Evolutionary conservation across 345 rosid genomes (phyloP).

Genomic region (Pistacia atlantica): DNA sequence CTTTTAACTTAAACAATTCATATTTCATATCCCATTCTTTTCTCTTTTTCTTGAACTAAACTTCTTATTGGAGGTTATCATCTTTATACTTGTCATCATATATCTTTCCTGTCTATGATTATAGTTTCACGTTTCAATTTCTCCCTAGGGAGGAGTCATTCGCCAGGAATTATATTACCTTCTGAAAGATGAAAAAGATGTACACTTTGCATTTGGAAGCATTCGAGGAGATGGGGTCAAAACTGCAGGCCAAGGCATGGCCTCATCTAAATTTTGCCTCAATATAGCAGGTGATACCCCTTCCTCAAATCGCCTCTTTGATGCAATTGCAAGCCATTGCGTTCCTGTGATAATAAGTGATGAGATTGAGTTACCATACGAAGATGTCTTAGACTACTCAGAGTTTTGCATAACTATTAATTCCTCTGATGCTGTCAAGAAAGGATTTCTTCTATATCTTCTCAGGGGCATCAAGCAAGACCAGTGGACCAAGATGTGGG

Average conservation of each 20-base stretch:
- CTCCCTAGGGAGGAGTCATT: conserved; percentile 71
- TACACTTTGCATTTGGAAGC: conserved; percentile 83
- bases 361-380: conserved; percentile 82
- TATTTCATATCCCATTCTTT: neutral
- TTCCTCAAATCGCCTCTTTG: conserved; percentile 92
- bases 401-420: conserved; percentile 69
- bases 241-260: conserved; percentile 84
- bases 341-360: conserved; percentile 93
- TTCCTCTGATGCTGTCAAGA: conserved; percentile 70
- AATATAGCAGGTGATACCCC: conserved; percentile 96
- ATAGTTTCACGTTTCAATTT: neutral
- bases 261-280: conserved; percentile 82
- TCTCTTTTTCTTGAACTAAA: neutral
- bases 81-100: neutral
- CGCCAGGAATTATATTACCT: conserved; percentile 86
- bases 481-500: conserved; percentile 78
- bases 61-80: neutral
- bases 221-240: conserved; percentile 59
- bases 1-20: neutral
- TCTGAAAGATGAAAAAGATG: conserved; percentile 85
- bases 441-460: conserved; percentile 62
- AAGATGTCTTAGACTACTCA: conserved; percentile 84
- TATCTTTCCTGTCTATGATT: neutral
- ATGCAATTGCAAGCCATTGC: conserved; percentile 82
- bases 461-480: conserved; percentile 57